These are phyloP conservation scores for Areca catechu DNA, from an alignment of 176 grass and related monocot species.

Conservation along the genomic window DNA sequence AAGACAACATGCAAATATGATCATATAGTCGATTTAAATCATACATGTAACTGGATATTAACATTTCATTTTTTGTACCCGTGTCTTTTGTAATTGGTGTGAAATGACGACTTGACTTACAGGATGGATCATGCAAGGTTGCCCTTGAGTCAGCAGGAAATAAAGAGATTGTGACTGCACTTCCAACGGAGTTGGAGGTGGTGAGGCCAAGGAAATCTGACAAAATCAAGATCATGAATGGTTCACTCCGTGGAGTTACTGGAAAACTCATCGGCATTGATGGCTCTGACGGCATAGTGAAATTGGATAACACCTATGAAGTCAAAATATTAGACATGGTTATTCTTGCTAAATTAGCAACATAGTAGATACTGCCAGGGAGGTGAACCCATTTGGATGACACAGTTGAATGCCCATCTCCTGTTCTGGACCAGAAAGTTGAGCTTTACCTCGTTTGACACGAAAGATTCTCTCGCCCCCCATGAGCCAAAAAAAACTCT, in stretches of 20 bases:
- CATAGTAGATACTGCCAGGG: not conserved
- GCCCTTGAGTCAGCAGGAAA: slow-evolving; percentile 57
- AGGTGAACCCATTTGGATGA: too few species aligned
- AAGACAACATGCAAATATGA: not conserved
- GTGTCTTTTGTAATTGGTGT: not conserved
- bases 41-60: too few species aligned
- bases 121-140: slow-evolving; percentile 84
- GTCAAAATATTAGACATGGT: slow-evolving; percentile 97
- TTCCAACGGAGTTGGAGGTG: slow-evolving; percentile 64
- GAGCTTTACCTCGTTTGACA: too few species aligned
- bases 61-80: too few species aligned
- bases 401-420: too few species aligned
- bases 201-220: slow-evolving; percentile 87
- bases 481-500: too few species aligned
- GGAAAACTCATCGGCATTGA: slow-evolving; percentile 96
- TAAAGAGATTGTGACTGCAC: slow-evolving; percentile 38
- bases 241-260: slow-evolving; percentile 44
- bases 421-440: too few species aligned
- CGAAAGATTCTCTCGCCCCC: too few species aligned
- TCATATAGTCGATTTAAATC: not conserved
- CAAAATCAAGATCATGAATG: slow-evolving; percentile 82
- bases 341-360: slow-evolving; percentile 75
- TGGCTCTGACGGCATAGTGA: slow-evolving; percentile 91
- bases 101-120: slow-evolving; percentile 20
- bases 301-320: slow-evolving; percentile 80